Evolutionary conservation across 768 basidiomycete species (phyloP).

Genomic region (Kwoniella dendrophila): DNA sequence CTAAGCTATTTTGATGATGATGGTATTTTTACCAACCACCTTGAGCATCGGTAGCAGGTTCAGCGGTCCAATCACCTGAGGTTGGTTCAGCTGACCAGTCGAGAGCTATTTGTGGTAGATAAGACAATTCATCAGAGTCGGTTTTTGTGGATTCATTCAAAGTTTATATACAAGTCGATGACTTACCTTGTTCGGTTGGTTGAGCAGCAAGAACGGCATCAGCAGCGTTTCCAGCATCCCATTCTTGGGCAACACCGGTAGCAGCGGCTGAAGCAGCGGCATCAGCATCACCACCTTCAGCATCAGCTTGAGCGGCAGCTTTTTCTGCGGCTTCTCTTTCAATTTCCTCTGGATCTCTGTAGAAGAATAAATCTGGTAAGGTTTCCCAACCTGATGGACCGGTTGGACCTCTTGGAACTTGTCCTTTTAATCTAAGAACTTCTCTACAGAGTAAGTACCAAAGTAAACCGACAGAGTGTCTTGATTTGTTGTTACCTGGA

Average conservation of each 20-base stretch:
- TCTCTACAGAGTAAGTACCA: slow-evolving; percentile 83
- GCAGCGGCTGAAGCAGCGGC: slow-evolving; percentile 57
- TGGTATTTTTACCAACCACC: slow-evolving; percentile 45
- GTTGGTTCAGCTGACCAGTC: slow-evolving; percentile 79
- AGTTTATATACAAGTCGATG: slow-evolving; percentile 55
- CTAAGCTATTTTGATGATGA: not conserved
- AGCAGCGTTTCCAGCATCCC: slow-evolving; percentile 66
- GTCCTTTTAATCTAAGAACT: slow-evolving; percentile 91
- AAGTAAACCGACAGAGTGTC: slow-evolving; percentile 87
- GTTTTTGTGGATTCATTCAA: too few relatives aligned
- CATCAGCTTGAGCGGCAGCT: slow-evolving; percentile 73
- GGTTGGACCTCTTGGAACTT: slow-evolving; percentile 84
- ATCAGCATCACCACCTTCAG: slow-evolving; percentile 62
- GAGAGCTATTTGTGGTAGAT: slow-evolving; percentile 63
- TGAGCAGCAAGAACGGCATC: slow-evolving; percentile 74
- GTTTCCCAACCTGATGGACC: slow-evolving; percentile 76
- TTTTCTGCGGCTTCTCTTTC: slow-evolving; percentile 92
- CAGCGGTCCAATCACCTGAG: slow-evolving; percentile 81
- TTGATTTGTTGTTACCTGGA: slow-evolving; percentile 99
- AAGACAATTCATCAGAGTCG: not conserved
- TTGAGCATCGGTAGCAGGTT: slow-evolving; percentile 60
- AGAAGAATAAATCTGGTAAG: slow-evolving; percentile 99
- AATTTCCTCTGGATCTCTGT: slow-evolving; percentile 98
- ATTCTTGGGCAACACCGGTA: slow-evolving; percentile 51
- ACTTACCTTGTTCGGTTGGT: slow-evolving; percentile 56